Conservation (phyloP, 805 yeast species). For the Wickerhamiella galacta region DNA sequence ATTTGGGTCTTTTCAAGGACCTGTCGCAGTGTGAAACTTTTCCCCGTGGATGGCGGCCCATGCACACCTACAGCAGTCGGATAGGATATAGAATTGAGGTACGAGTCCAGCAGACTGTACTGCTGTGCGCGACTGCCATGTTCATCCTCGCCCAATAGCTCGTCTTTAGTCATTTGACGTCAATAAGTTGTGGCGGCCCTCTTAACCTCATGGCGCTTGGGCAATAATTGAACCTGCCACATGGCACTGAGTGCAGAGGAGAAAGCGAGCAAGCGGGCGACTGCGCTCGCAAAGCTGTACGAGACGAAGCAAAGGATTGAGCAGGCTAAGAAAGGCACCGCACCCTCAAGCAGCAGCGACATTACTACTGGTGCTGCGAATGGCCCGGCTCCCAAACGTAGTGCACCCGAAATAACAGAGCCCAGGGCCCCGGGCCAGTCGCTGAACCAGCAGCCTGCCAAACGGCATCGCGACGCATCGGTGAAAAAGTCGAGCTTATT, state of each 20-base stretch:
- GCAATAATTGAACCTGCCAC: too few species aligned
- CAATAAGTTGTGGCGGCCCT: too few species aligned
- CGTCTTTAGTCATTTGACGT: too few species aligned
- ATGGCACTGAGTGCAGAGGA: not conserved
- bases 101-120: conserved; percentile 22
- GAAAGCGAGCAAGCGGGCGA: not conserved
- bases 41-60: conserved; percentile 36
- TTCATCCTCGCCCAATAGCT: too few species aligned
- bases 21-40: conserved; percentile 24
- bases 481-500: conserved; percentile 9
- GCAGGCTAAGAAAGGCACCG: not conserved
- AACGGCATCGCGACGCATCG: conserved; percentile 1
- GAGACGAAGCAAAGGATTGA: not conserved
- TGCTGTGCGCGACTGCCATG: conserved; percentile 24
- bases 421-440: too few species aligned
- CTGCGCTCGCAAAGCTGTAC: not conserved
- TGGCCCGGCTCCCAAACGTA: too few species aligned
- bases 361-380: not conserved
- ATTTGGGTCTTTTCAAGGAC: conserved; percentile 20
- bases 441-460: not conserved
- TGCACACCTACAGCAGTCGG: conserved; percentile 29
- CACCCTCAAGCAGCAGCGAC: not conserved
- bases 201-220: too few species aligned
- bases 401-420: too few species aligned
- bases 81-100: conserved; percentile 18